A percentile compares a stretch with the other conserved stretches of the same genome.
Evolutionary conservation across 495 filamentous ascomycete genomes (phyloP).

Genomic region (Chaetomidium leptoderma): DNA sequence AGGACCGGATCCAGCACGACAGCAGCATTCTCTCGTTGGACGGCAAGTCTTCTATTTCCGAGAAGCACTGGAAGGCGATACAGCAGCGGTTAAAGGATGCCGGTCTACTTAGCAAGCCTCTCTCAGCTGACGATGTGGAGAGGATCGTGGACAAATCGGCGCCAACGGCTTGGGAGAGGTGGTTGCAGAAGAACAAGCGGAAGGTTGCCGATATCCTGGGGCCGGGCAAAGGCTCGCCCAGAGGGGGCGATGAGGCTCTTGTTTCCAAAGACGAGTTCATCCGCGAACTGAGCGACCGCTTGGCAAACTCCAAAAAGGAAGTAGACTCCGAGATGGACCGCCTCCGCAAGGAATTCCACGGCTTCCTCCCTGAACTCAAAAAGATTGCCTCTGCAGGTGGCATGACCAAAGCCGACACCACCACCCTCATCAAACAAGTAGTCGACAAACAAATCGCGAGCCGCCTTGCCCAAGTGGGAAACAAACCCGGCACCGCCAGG

Average conservation of each 20-base stretch:
- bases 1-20: conserved; percentile 32
- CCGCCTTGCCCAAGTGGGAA: conserved; percentile 35
- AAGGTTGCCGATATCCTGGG: conserved; percentile 26
- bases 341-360: conserved; percentile 19
- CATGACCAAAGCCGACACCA: conserved; percentile 33
- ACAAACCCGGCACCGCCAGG: conserved; percentile 25
- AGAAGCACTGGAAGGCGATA: conserved; percentile 38
- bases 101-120: conserved; percentile 1
- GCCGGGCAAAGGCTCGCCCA: conserved; percentile 2
- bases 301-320: conserved; percentile 21
- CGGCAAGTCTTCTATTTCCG: conserved; percentile 27
- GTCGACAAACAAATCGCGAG: conserved; percentile 35
- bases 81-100: conserved; percentile 26
- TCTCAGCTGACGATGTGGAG: conserved; percentile 17
- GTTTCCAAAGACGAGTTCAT: conserved; percentile 29
- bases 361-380: conserved; percentile 17
- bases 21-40: conserved; percentile 33
- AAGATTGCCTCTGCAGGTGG: conserved; percentile 3
- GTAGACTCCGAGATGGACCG: conserved; percentile 21
- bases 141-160: conserved; percentile 17
- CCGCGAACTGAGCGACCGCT: conserved; percentile 19
- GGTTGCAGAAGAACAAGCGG: conserved; percentile 35
- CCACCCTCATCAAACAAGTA: conserved; percentile 32
- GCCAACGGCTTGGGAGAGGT: conserved; percentile 33
- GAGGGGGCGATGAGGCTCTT: conserved; percentile 1